Evolutionary conservation across 2,329 filamentous ascomycete genomes (phyloP), one percentile per base, ranked within the genome.

Genomic region (Proliferodiscus dingleyae): DNA sequence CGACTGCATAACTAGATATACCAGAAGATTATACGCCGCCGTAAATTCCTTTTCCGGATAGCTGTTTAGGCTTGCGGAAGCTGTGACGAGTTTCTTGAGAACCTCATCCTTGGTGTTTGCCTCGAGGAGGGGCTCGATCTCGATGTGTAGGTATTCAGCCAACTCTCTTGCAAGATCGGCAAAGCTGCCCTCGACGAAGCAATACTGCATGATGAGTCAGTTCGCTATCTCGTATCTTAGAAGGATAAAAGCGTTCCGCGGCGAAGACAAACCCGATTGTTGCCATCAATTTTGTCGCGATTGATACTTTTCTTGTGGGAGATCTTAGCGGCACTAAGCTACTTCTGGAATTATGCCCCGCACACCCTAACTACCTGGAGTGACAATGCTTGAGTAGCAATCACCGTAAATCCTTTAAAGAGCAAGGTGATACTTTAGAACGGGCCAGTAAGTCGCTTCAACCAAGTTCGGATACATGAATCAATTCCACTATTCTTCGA

Each of bases 31-130:
- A 73, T 96, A 96, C 51, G 91, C 89, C 49, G 91, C 85, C 50
- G 89, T 90, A 67, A 96, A 93, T 70, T 97, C 91, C 78, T 93
- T 94, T 77, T 98, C 93, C 48, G 91, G 88, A 45, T 89, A 87
- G 53, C 79, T 78, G 70, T 90, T 95, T 65, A 98, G 75, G 41
- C 78, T 78, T 43, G 78, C 70, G 43, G 88, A 89, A 47, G 87
- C 86, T 56, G 83, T 81, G 51, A 97, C 87, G 55, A 98, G 77
- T 77, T 89, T 90, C 74, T 90, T 86, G 47, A 98, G 78, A 37
- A 88, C 83, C 56, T 94, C 89, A 72, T 89, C 88, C 62, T 82
- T 80, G 71, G 90, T 74, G 56, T 81, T 80, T 69, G 77, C 75
- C 61, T 83, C 77, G 61, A 93, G 72, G 57, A 91, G 76, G 54